A percentile compares a stretch with the other conserved stretches of the same genome.
phyloP scores from a whole-genome alignment of 2,329 filamentous ascomycete genomes.

The Ceratocystis albifundus region DNA sequence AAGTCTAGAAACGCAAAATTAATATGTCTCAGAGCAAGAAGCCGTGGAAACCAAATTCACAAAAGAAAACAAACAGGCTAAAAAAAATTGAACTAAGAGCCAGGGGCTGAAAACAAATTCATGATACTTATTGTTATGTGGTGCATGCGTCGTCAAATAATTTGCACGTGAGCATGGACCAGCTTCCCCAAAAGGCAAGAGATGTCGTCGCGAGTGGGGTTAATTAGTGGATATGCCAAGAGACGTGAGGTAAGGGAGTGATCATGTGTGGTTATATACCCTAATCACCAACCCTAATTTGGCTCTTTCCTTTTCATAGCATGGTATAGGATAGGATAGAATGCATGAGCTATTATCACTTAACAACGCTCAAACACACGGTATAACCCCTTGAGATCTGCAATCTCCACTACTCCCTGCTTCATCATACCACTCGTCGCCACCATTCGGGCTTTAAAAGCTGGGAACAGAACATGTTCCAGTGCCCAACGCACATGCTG shows the following conservation, averaged over 20 bases:
- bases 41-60: neutral
- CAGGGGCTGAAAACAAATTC: neutral
- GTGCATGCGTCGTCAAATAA: neutral
- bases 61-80: neutral
- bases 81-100: neutral
- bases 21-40: neutral
- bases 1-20: neutral
- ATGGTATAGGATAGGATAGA: neutral
- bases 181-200: neutral
- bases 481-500: constrained; percentile 61
- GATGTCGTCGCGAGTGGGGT: constrained; percentile 7
- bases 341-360: constrained; percentile 25
- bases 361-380: constrained; percentile 89
- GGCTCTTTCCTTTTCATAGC: neutral
- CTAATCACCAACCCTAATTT: neutral
- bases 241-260: neutral
- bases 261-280: neutral
- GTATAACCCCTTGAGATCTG: constrained; percentile 85
- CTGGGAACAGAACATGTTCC: constrained; percentile 82
- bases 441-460: constrained; percentile 69
- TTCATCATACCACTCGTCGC: constrained; percentile 68
- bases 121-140: neutral
- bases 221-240: neutral
- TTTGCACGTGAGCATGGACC: constrained; percentile 8
- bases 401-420: constrained; percentile 68